Percentiles rank a stretch among this genome's conserved stretches.
These are phyloP conservation scores for Cajanus cajan DNA, from an alignment of 306 rosid species.

Conservation along the genomic window DNA sequence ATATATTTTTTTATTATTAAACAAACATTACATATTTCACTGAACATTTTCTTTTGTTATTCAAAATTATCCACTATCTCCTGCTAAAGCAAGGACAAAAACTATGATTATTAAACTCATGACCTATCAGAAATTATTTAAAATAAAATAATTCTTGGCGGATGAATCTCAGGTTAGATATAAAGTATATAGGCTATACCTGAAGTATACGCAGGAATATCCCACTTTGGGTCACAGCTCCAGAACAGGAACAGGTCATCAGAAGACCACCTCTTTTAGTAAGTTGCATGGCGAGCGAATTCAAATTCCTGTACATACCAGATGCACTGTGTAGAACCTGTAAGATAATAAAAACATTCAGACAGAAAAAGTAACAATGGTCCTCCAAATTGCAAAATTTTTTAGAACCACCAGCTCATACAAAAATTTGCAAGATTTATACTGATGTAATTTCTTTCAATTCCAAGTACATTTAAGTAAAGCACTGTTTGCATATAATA, in stretches of 20 bases:
- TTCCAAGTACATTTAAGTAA: neutral
- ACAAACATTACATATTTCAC: neutral
- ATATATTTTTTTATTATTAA: neutral
- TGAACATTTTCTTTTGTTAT: neutral
- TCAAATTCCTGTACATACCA: constrained; percentile 85
- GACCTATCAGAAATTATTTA: neutral
- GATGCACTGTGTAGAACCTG: constrained; percentile 82
- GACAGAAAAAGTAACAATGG: constrained; percentile 14
- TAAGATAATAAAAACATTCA: neutral
- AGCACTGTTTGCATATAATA: neutral
- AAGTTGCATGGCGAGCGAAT: constrained; percentile 84
- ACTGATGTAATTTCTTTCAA: neutral
- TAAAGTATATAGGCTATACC: constrained; percentile 43
- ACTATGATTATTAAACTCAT: neutral
- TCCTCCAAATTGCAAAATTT: neutral
- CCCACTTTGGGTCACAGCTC: constrained; percentile 91
- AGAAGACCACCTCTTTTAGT: constrained; percentile 89
- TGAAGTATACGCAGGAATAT: constrained; percentile 70
- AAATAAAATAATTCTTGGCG: neutral
- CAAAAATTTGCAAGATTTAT: constrained; percentile 8
- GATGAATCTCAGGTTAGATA: constrained; percentile 7
- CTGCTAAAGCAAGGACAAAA: neutral
- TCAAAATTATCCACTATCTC: neutral
- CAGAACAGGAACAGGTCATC: constrained; percentile 95
- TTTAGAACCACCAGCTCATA: neutral